Evolutionary conservation across 2,329 filamentous ascomycete genomes (phyloP).

Genomic region (Periconia macrospinosa): DNA sequence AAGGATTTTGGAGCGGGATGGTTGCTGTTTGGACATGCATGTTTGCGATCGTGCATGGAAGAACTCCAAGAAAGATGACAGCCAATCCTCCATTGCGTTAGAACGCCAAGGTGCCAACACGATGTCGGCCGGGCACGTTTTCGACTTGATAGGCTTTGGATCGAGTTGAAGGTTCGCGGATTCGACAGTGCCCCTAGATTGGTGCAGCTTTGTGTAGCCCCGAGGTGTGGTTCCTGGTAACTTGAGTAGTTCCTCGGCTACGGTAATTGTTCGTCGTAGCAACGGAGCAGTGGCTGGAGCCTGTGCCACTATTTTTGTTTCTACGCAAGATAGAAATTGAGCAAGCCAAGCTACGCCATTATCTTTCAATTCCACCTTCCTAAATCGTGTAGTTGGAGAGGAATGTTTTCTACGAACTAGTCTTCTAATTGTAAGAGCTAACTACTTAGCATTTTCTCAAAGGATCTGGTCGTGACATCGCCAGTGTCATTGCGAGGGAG

Average conservation of each 20-base stretch:
- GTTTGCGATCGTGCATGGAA: not conserved
- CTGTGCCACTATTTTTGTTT: no score
- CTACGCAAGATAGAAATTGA: no score
- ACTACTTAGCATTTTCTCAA: no score
- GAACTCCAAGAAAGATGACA: not conserved
- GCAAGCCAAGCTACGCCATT: not conserved
- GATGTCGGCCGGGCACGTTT: not conserved
- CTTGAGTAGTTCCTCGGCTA: no score
- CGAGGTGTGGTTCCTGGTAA: not conserved
- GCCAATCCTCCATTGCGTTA: not conserved
- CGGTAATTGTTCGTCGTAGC: not conserved
- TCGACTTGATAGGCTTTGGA: slow-evolving; percentile 1
- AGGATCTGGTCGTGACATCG: no score
- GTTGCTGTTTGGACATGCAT: not conserved
- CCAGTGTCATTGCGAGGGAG: no score
- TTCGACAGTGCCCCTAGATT: not conserved
- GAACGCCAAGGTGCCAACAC: not conserved
- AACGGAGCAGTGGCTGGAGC: no score
- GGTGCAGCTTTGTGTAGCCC: not conserved
- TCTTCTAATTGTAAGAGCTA: no score
- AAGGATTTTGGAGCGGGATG: not conserved
- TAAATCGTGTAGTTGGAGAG: not conserved
- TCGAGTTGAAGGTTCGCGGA: not conserved
- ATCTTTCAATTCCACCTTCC: not conserved
- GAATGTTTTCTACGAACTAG: not conserved